phyloP scores from a whole-genome alignment of 306 rosid species.

The Prunus mume region DNA sequence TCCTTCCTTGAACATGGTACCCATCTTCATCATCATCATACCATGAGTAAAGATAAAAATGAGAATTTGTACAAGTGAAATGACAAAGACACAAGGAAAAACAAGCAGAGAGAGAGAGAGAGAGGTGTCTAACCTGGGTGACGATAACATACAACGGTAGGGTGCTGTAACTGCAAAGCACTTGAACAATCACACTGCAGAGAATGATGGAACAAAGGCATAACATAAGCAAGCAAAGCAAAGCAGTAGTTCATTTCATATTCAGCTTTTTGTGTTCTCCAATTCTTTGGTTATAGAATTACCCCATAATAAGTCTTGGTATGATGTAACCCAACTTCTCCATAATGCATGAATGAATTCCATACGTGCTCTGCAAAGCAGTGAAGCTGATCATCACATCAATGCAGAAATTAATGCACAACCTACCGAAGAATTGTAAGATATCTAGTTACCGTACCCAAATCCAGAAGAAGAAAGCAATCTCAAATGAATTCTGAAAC shows the following conservation, averaged over 20 bases:
- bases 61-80: background rate
- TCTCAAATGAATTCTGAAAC: slow-evolving; percentile 90
- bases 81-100: background rate
- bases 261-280: background rate
- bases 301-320: slow-evolving; percentile 86
- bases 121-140: slow-evolving; percentile 60
- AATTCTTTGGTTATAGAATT: slow-evolving; percentile 6
- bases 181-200: slow-evolving; percentile 80
- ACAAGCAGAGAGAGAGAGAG: background rate
- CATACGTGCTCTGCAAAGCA: slow-evolving; percentile 65
- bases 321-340: slow-evolving; percentile 60
- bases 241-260: background rate
- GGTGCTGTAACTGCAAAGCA: slow-evolving; percentile 89
- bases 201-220: background rate
- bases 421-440: background rate
- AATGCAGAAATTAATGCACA: no score
- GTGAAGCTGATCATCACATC: background rate
- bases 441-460: slow-evolving; percentile 40
- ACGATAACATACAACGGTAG: slow-evolving; percentile 74
- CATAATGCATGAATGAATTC: slow-evolving; percentile 82
- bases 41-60: background rate
- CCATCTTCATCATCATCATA: slow-evolving; percentile 59
- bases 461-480: slow-evolving; percentile 95
- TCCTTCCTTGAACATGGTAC: slow-evolving; percentile 42
- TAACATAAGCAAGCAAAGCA: background rate